phyloP scores from a whole-genome alignment of 2,329 filamentous ascomycete species.

The Sporothrix pseudoabietina region DNA sequence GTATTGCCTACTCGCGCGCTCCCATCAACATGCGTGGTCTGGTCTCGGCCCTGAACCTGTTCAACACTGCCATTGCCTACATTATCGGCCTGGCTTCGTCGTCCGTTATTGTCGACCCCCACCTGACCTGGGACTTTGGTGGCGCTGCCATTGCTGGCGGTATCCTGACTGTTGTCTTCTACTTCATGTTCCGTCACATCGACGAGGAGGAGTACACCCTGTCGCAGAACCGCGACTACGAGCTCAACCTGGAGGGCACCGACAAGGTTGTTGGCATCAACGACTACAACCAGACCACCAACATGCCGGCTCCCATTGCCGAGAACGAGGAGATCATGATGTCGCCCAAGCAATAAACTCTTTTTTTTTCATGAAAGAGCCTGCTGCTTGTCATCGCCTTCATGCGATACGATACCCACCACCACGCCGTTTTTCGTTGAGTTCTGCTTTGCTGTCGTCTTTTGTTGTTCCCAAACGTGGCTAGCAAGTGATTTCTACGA shows the following conservation, averaged over 20 bases:
- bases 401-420: not conserved
- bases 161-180: conserved; percentile 50
- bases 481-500: conserved; percentile 8
- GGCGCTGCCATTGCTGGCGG: conserved; percentile 51
- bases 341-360: conserved; percentile 39
- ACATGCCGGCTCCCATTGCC: conserved; percentile 37
- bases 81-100: conserved; percentile 65
- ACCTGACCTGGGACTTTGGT: conserved; percentile 54
- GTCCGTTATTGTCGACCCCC: conserved; percentile 51
- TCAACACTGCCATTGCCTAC: conserved; percentile 68
- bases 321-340: conserved; percentile 40
- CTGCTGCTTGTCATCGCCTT: not conserved
- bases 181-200: conserved; percentile 51
- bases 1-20: conserved; percentile 66
- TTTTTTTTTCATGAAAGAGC: not conserved
- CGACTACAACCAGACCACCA: conserved; percentile 37
- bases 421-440: too few relatives aligned
- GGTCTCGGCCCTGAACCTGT: conserved; percentile 67
- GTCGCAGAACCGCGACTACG: conserved; percentile 43
- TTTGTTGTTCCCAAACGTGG: not conserved
- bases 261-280: conserved; percentile 34
- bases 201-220: conserved; percentile 51
- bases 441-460: conserved; percentile 2
- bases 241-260: conserved; percentile 32
- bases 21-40: conserved; percentile 76